Evolutionary conservation across 148 eudicot genomes (phyloP).

Genomic region (Polygonum aviculare): DNA sequence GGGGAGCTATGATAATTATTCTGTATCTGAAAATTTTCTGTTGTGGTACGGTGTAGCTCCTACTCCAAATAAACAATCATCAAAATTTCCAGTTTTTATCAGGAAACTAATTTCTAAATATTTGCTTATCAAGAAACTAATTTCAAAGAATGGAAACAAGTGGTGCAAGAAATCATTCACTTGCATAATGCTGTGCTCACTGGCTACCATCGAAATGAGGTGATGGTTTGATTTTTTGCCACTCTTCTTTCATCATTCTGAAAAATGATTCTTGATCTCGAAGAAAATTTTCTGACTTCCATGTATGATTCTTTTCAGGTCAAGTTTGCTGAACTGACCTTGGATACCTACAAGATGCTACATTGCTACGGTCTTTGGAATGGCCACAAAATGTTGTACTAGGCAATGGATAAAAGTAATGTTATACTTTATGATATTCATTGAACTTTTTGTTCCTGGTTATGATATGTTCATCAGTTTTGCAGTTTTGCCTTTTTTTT

Average conservation of each 20-base stretch:
- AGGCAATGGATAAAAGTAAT: no score
- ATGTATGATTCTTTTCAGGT: conserved; percentile 42
- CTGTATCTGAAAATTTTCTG: not conserved
- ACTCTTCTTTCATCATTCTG: conserved; percentile 1
- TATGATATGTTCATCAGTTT: no score
- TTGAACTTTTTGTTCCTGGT: no score
- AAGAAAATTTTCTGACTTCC: conserved; percentile 2
- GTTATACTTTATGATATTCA: no score
- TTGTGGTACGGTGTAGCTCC: not conserved
- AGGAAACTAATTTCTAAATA: not conserved
- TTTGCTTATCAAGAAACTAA: conserved; percentile 49
- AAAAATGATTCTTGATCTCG: not conserved
- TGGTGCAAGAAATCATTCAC: conserved; percentile 75
- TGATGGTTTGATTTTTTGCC: conserved; percentile 18
- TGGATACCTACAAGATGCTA: conserved; percentile 89
- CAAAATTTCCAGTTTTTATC: conserved; percentile 26
- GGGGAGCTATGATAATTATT: not conserved
- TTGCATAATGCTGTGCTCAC: conserved; percentile 82
- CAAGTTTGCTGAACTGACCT: conserved; percentile 84
- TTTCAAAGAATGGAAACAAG: conserved; percentile 89
- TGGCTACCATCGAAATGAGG: conserved; percentile 93
- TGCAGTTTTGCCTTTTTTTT: no score
- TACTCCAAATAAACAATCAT: no score
- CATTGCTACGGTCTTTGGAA: conserved; percentile 97
- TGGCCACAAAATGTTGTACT: no score